Conservation (phyloP, 2,329 filamentous ascomycete genomes). For the Thelonectria rubi region DNA sequence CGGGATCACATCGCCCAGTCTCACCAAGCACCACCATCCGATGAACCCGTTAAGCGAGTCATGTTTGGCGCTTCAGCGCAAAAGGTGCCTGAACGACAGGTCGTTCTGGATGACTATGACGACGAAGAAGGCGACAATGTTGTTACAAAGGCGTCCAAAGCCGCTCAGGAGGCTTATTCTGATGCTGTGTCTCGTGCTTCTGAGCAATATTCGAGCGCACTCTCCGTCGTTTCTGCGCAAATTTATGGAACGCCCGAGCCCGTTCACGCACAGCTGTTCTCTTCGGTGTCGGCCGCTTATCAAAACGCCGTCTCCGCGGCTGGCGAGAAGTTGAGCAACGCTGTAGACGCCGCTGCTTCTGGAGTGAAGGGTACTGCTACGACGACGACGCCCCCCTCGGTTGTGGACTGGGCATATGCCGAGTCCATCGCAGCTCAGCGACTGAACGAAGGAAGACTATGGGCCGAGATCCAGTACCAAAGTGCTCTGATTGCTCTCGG, state of each 20-base stretch:
- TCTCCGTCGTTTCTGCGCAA: slow-evolving; percentile 72
- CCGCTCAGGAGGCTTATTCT: slow-evolving; percentile 68
- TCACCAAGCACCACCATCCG: slow-evolving; percentile 38
- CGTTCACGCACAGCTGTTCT: slow-evolving; percentile 72
- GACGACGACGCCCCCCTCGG: slow-evolving; percentile 51
- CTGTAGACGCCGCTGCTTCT: slow-evolving; percentile 62
- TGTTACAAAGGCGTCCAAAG: slow-evolving; percentile 51
- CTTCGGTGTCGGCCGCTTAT: slow-evolving; percentile 74
- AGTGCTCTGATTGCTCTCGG: slow-evolving; percentile 73
- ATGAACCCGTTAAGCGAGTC: slow-evolving; percentile 54
- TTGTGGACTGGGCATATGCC: slow-evolving; percentile 58
- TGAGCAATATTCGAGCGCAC: slow-evolving; percentile 73
- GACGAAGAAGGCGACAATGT: slow-evolving; percentile 43
- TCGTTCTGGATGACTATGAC: slow-evolving; percentile 60
- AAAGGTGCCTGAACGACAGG: slow-evolving; percentile 56
- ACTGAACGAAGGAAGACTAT: slow-evolving; percentile 74
- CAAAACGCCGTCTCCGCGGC: slow-evolving; percentile 71
- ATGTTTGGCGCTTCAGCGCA: slow-evolving; percentile 63
- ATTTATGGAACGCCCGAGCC: slow-evolving; percentile 75
- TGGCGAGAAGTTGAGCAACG: slow-evolving; percentile 65
- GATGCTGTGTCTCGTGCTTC: slow-evolving; percentile 72
- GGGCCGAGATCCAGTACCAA: slow-evolving; percentile 76
- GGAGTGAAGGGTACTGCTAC: slow-evolving; percentile 59
- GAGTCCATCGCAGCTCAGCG: slow-evolving; percentile 75
- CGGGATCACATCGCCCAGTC: slow-evolving; percentile 35